Evolutionary conservation across 108 stramenopile species (phyloP), one percentile per base, ranked within the genome.

Genomic region (Conticribra weissflogii): DNA sequence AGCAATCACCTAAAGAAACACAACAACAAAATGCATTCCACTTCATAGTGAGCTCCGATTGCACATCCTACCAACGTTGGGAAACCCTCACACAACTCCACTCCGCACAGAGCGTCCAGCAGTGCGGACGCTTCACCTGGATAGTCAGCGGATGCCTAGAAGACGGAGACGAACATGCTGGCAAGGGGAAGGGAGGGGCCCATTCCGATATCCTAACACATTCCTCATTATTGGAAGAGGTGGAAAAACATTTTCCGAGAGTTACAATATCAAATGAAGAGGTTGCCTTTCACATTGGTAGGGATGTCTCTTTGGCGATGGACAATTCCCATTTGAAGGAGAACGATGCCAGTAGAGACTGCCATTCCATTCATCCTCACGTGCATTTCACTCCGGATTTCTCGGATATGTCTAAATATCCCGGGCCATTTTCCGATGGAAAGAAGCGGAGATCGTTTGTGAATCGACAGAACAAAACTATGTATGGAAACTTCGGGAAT

Each of bases 11-110:
- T n/a, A n/a, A n/a, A n/a, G n/a, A n/a, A n/a, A n/a, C n/a, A n/a
- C n/a, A n/a, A n/a, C n/a, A n/a, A 18, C 59, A 44, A 45, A 78
- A 70, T 34, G 44, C 54, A 22, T 79, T 74, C 54, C 84, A 85
- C 34, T 85, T 85, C 57, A 57, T 85, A 18, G 68, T 85, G 0
- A 68, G 59, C 54, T 59, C 55, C 7, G 81, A 82, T 51, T 85
- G 84, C 64, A 71, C 81, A 28, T 56, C 64, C 45, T 85, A 77
- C 53, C 84, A 85, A 76, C 77, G 72, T 28, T 85, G 84, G 84
- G 77, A 85, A 54, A 57, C 63, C 0, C 48, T 85, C 31, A 71
- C 69, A 16, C 76, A 66, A 34, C 62, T 84, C 12, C 83, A 81
- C 73, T 70, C 73, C 4, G 83, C 83, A 47, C 55, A 78, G 56